Evolutionary conservation across 2,329 filamentous ascomycete genomes (phyloP), one percentile per base, ranked within the genome.

Genomic region (Davidsoniella eucalypti): DNA sequence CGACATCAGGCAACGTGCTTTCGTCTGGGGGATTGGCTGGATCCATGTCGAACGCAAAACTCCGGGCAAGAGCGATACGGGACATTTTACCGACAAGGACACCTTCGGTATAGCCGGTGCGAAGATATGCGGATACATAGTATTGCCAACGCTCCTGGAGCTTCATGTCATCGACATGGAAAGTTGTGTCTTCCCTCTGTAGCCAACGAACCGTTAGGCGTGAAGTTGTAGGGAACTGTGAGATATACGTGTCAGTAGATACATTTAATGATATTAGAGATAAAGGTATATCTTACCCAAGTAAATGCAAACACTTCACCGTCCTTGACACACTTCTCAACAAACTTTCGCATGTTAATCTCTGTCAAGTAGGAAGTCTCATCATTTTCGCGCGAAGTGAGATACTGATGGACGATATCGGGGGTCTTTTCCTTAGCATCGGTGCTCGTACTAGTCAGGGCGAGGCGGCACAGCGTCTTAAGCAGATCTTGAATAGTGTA

Each of bases 401-500:
- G 78, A 67, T 94, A 98, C 47, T 93, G 76, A 54, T 86, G 80
- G 57, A 93, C 82, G 53, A 98, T 83, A 54, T 96, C 88, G 4
- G 84, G 79, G 37, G 86, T 94, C 72, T 92, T 94, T 62, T 98
- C 92, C 67, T 94, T 94, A 44, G 78, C 74, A 58, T 98, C 92
- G 2, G 78, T 78, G 59, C 80, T 87, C 60, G 88, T 84, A 62
- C 94, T 87, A n/a, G 76, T 76, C 16, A 87, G 73, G 21, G 84
- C 87, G 52, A 88, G 82, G 52, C 87, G 83, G 52, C 83, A 82
- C 38, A 95, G 76, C 1, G 82, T 82, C 60, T 80, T 80, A 49
- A 96, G 76, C 26, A 95, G 78, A 61, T 94, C 88, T 60, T 93
- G 86, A 56, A 96, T 80, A 4, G 86, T 88, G 68, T 96, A 98